A percentile compares a stretch with the other conserved stretches of the same genome.
These are phyloP conservation scores for Wickerhamiella dianesei DNA, from an alignment of 805 yeast species.

Conservation along the genomic window DNA sequence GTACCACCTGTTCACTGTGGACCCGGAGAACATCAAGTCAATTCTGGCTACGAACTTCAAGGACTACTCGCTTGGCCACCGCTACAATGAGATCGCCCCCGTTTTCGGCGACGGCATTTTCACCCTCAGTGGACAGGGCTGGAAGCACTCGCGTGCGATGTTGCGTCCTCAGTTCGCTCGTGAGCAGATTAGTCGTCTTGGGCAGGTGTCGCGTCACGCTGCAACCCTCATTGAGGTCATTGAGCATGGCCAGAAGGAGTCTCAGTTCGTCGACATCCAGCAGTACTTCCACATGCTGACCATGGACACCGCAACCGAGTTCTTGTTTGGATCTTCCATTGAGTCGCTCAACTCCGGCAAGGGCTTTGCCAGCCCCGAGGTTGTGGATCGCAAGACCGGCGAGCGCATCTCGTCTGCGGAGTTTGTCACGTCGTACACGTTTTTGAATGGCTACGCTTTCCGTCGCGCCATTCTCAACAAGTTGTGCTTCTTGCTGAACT, in stretches of 20 bases:
- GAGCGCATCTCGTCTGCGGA: conserved; percentile 17
- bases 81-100: conserved; percentile 20
- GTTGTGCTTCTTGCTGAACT: conserved; percentile 12
- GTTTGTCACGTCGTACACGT: conserved; percentile 17
- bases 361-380: conserved; percentile 2
- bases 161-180: conserved; percentile 27
- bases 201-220: conserved; percentile 20
- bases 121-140: conserved; percentile 25
- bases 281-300: conserved; percentile 16
- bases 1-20: conserved; percentile 14
- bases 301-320: conserved; percentile 23
- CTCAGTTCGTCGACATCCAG: conserved; percentile 13
- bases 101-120: conserved; percentile 28
- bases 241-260: conserved; percentile 1
- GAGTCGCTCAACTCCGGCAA: conserved; percentile 11
- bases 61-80: conserved; percentile 22
- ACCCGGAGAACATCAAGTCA: conserved; percentile 23
- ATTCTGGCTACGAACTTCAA: conserved; percentile 22
- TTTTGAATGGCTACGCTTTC: conserved; percentile 7
- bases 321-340: conserved; percentile 15
- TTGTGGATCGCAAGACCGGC: conserved; percentile 3
- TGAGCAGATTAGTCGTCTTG: conserved; percentile 23
- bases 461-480: conserved; percentile 6
- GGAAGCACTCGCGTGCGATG: conserved; percentile 28
- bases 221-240: conserved; percentile 13